Percentiles rank a stretch among this genome's conserved stretches.
phyloP scores from a whole-genome alignment of 176 grass and related monocot species.

The Triticum timopheevii region DNA sequence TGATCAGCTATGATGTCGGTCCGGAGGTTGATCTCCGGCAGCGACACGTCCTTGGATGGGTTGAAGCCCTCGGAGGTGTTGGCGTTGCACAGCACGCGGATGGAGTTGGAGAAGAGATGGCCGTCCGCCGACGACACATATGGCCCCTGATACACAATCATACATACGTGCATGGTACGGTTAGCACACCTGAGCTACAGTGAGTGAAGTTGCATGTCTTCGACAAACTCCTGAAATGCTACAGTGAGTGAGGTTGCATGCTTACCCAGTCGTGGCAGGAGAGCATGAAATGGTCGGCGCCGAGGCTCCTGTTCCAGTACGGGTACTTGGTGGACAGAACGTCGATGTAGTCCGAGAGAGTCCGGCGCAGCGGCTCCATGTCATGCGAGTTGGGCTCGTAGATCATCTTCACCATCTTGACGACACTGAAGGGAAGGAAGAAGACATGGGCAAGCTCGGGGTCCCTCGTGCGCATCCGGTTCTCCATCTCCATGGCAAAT shows the following conservation, averaged over 20 bases:
- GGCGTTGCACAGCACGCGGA: slow-evolving; percentile 87
- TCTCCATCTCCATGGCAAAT: slow-evolving; percentile 63
- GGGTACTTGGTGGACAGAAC: slow-evolving; percentile 60
- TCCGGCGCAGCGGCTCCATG: slow-evolving; percentile 56
- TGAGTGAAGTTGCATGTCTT: neutral
- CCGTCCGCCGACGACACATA: slow-evolving; percentile 47
- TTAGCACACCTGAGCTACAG: neutral
- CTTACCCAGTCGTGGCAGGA: slow-evolving; percentile 97
- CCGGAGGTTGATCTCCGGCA: slow-evolving; percentile 80
- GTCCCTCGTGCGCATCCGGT: slow-evolving; percentile 46
- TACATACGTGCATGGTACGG: neutral
- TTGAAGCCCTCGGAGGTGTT: slow-evolving; percentile 92
- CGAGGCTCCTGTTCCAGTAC: slow-evolving; percentile 79
- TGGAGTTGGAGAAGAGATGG: slow-evolving; percentile 55
- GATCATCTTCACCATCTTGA: slow-evolving; percentile 83
- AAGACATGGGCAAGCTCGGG: slow-evolving; percentile 61
- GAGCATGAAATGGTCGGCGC: slow-evolving; percentile 89
- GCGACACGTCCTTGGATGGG: slow-evolving; percentile 63
- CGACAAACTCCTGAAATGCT: neutral
- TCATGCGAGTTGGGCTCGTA: slow-evolving; percentile 48
- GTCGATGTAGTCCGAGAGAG: slow-evolving; percentile 61
- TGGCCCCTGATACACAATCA: slow-evolving; percentile 51
- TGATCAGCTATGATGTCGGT: slow-evolving; percentile 37
- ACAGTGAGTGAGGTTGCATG: too few relatives aligned
- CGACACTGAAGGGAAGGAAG: slow-evolving; percentile 90